A percentile compares a stretch with the other conserved stretches of the same genome.
Conservation (phyloP, 1,139 yeast species). For the Eremothecium sinecaudum region DNA sequence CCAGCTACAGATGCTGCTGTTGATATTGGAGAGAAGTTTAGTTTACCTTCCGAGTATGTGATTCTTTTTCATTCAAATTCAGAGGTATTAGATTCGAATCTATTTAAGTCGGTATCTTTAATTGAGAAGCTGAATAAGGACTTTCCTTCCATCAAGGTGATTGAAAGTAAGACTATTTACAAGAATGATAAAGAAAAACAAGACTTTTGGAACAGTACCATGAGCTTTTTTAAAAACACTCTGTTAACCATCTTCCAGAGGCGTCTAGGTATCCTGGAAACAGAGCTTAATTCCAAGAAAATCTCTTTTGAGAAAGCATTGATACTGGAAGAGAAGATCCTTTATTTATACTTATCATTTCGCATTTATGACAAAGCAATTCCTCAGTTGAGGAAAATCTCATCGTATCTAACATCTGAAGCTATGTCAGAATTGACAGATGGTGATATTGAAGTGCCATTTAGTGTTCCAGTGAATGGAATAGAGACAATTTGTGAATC, state of each 20-base stretch:
- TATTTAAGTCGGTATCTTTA: slow-evolving; percentile 27
- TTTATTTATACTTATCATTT: slow-evolving; percentile 21
- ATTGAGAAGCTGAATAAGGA: slow-evolving; percentile 28
- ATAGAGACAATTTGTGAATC: slow-evolving; percentile 10
- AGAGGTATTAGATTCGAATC: slow-evolving; percentile 24
- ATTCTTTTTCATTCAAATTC: slow-evolving; percentile 26
- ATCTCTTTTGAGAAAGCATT: slow-evolving; percentile 10
- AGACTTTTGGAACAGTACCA: slow-evolving; percentile 25
- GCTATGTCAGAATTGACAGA: slow-evolving; percentile 8
- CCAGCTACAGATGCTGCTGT: slow-evolving; percentile 36
- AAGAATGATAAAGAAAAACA: slow-evolving; percentile 25
- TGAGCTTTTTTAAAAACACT: slow-evolving; percentile 17
- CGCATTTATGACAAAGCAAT: slow-evolving; percentile 23
- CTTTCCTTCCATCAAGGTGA: slow-evolving; percentile 23
- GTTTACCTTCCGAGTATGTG: slow-evolving; percentile 17
- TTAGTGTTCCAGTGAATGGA: slow-evolving; percentile 7
- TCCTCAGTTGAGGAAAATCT: slow-evolving; percentile 15
- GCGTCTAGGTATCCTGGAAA: slow-evolving; percentile 11
- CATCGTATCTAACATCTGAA: slow-evolving; percentile 10
- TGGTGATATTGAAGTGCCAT: slow-evolving; percentile 22
- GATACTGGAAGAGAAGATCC: slow-evolving; percentile 19
- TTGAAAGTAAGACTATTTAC: slow-evolving; percentile 29
- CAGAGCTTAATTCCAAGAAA: slow-evolving; percentile 9
- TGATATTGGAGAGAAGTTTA: slow-evolving; percentile 1
- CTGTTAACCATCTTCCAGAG: slow-evolving; percentile 22